Conservation (phyloP, 306 rosid species). For the Prunus mongolica region DNA sequence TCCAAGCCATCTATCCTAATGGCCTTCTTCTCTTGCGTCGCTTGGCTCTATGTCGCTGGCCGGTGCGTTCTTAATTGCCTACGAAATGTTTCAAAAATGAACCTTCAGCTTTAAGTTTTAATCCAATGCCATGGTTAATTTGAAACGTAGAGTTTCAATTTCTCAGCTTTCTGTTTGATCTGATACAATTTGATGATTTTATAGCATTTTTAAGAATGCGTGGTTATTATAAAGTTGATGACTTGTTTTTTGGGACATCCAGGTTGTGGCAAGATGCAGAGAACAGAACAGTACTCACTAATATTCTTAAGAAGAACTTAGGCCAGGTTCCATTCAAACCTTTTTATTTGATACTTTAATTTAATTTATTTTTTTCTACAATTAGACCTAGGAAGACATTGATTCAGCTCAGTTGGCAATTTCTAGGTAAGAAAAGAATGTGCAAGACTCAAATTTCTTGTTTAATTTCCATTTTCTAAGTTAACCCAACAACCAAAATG, state of each 20-base stretch:
- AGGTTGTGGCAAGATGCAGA: conserved; percentile 99
- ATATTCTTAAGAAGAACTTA: conserved; percentile 58
- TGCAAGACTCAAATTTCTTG: not conserved
- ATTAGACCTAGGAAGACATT: not conserved
- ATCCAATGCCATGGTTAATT: not conserved
- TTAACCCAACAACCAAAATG: not conserved
- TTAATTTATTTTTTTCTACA: not conserved
- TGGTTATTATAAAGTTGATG: not conserved
- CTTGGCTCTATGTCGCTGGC: conserved; percentile 99
- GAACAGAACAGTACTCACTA: conserved; percentile 64
- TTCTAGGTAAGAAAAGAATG: not conserved
- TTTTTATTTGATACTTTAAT: not conserved
- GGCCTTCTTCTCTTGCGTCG: conserved; percentile 92
- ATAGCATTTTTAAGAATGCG: not conserved
- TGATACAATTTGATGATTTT: not conserved
- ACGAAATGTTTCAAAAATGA: not conserved
- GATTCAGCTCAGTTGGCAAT: not conserved
- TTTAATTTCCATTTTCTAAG: not conserved
- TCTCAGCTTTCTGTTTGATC: not conserved
- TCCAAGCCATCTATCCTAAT: conserved; percentile 72
- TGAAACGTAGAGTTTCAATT: not conserved
- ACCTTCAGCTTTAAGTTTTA: not conserved
- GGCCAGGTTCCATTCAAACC: conserved; percentile 51
- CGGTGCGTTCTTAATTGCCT: conserved; percentile 36
- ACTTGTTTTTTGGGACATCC: conserved; percentile 15